Conservation (phyloP, 495 filamentous ascomycete genomes). For the Neurospora hispaniola region DNA sequence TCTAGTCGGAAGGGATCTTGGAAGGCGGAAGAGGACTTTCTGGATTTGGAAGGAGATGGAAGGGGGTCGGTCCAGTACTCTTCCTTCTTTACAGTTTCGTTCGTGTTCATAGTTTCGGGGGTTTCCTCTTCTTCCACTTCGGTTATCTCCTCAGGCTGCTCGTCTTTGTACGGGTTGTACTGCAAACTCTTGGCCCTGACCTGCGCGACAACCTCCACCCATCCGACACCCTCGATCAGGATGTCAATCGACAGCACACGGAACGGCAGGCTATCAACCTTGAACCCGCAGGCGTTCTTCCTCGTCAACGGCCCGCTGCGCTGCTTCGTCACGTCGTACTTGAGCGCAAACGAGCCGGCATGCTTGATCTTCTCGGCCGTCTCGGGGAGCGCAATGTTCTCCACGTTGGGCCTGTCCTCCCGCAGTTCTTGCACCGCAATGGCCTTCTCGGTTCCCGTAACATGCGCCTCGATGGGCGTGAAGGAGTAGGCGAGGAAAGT, state of each 20-base stretch:
- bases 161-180: not conserved
- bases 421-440: slow-evolving; percentile 50
- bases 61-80: not conserved
- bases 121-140: not conserved
- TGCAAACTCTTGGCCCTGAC: slow-evolving; percentile 46
- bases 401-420: slow-evolving; percentile 39
- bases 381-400: slow-evolving; percentile 47
- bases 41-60: not conserved
- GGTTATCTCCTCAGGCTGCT: not conserved
- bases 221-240: slow-evolving; percentile 81
- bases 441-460: slow-evolving; percentile 71
- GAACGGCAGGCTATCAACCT: slow-evolving; percentile 58
- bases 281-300: slow-evolving; percentile 40
- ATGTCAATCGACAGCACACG: slow-evolving; percentile 69
- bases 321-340: slow-evolving; percentile 68
- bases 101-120: not conserved
- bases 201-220: slow-evolving; percentile 83
- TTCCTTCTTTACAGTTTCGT: not conserved
- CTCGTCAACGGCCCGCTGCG: slow-evolving; percentile 52
- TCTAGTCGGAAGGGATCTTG: not conserved
- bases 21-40: not conserved
- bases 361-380: slow-evolving; percentile 45
- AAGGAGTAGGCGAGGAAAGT: slow-evolving; percentile 69
- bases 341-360: slow-evolving; percentile 65
- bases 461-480: slow-evolving; percentile 58